Evolutionary conservation across 768 basidiomycete genomes (phyloP), one percentile per base, ranked within the genome.

Genomic region (Lactarius sanguifluus): DNA sequence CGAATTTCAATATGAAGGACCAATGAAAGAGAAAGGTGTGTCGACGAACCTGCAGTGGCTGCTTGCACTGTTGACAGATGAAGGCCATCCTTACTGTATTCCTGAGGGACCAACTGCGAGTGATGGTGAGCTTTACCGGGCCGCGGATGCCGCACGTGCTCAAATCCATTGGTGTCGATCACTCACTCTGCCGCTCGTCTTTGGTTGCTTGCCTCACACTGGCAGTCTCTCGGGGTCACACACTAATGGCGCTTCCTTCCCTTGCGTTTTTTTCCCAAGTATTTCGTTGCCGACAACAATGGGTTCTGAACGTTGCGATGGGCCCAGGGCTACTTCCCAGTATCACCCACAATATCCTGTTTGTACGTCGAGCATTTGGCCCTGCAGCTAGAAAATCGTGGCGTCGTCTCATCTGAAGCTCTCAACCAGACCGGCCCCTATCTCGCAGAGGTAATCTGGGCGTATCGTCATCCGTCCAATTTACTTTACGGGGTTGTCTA

Each of bases 61-160:
- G 91, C 77, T 93, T 94, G 81, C 92, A 94, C 77, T 94, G 92
- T 74, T 94, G 92, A 72, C 92, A 94, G 58, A 90, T 82, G 71
- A 81, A 82, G 64, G 70, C 78, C 82, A 83, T 82, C 9, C 60
- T 70, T 43, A n/a, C n/a, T n/a, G n/a, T n/a, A 23, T 70, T 43
- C n/a, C n/a, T 47, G 28, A 45, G 10, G 6, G 43, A n/a, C 18
- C 18, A 43, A 16, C 18, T 18, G 18, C 43, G 36, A 38, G 18
- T 20, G 1, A 47, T 47, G 4, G 45, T 47, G 1, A 13, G 5
- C 28, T 32, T 30, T 25, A 25, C 30, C 64, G 64, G 64, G 12
- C 64, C 64, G 64, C 5, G n/a, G 16, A 13, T 34, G 7, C 50
- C 23, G 59, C 50, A 25, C 50, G 50, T 52, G 50, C 50, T 5